A percentile compares a stretch with the other conserved stretches of the same genome.
Conservation (phyloP, 139 green algal species). For the Pedinophyceae sp. region DNA sequence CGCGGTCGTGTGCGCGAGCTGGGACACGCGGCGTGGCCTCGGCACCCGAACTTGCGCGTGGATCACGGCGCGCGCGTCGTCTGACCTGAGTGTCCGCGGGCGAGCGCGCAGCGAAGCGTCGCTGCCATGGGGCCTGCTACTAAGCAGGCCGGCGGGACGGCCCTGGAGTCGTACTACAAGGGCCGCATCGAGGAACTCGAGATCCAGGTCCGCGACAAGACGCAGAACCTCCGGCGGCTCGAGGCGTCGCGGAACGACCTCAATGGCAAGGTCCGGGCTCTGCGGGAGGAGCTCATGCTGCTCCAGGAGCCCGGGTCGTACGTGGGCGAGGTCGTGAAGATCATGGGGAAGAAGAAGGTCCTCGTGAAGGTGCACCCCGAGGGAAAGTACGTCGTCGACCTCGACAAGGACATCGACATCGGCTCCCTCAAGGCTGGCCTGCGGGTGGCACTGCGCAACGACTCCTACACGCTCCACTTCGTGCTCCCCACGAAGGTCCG, state of each 20-base stretch:
- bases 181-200: slow-evolving; percentile 91
- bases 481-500: slow-evolving; percentile 87
- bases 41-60: no score
- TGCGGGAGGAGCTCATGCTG: slow-evolving; percentile 93
- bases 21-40: no score
- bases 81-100: no score
- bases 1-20: no score
- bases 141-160: slow-evolving; percentile 10
- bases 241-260: slow-evolving; percentile 96
- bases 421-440: slow-evolving; percentile 55
- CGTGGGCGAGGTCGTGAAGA: slow-evolving; percentile 97
- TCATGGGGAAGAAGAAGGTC: slow-evolving; percentile 99
- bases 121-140: slow-evolving; percentile 3
- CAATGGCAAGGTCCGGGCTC: slow-evolving; percentile 85
- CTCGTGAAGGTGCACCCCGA: slow-evolving; percentile 98
- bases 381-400: slow-evolving; percentile 95
- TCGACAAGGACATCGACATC: slow-evolving; percentile 79
- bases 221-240: slow-evolving; percentile 82
- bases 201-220: slow-evolving; percentile 73
- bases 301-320: slow-evolving; percentile 97
- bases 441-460: slow-evolving; percentile 88
- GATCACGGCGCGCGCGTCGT: no score
- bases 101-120: no score
- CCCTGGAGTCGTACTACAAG: slow-evolving; percentile 58
- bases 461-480: slow-evolving; percentile 93